phyloP scores from a whole-genome alignment of 2,329 filamentous ascomycete genomes.

The Dactylellina cionopaga region DNA sequence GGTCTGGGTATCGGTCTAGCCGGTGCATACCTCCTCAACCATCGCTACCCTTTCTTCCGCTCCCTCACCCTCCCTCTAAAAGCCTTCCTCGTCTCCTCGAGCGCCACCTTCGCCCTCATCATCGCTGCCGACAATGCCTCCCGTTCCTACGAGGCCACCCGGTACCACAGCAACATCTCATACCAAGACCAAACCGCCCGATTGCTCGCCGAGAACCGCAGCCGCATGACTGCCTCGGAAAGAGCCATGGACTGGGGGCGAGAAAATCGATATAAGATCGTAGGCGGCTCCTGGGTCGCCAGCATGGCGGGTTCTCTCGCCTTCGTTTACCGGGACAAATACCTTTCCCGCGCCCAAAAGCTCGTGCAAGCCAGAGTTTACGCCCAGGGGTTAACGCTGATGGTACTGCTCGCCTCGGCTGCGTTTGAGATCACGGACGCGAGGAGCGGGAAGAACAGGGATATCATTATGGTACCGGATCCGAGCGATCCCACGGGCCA shows the following conservation, averaged over 20 bases:
- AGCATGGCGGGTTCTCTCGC: conserved; percentile 79
- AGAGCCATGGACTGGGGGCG: conserved; percentile 75
- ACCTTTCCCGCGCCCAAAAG: conserved; percentile 81
- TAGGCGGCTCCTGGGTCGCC: conserved; percentile 82
- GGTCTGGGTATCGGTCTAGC: conserved; percentile 63
- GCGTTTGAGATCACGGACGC: conserved; percentile 84
- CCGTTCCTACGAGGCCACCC: conserved; percentile 74
- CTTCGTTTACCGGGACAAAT: conserved; percentile 80
- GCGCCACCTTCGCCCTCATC: conserved; percentile 86
- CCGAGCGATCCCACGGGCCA: conserved; percentile 76
- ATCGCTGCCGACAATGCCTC: conserved; percentile 81
- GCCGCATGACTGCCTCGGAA: conserved; percentile 66
- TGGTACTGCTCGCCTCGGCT: conserved; percentile 82
- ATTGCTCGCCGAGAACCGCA: conserved; percentile 71
- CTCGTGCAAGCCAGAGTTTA: conserved; percentile 94
- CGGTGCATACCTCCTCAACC: conserved; percentile 52
- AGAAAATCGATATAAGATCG: conserved; percentile 85
- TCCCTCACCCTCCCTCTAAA: conserved; percentile 87
- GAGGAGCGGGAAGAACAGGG: conserved; percentile 77
- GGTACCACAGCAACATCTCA: conserved; percentile 40
- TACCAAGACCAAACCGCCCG: conserved; percentile 72
- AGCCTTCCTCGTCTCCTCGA: conserved; percentile 84
- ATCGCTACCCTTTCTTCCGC: conserved; percentile 80
- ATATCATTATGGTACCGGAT: conserved; percentile 83
- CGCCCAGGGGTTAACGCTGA: conserved; percentile 86